Conservation (phyloP, 2,329 filamentous ascomycete genomes). For the Pseudodiploospora longispora region DNA sequence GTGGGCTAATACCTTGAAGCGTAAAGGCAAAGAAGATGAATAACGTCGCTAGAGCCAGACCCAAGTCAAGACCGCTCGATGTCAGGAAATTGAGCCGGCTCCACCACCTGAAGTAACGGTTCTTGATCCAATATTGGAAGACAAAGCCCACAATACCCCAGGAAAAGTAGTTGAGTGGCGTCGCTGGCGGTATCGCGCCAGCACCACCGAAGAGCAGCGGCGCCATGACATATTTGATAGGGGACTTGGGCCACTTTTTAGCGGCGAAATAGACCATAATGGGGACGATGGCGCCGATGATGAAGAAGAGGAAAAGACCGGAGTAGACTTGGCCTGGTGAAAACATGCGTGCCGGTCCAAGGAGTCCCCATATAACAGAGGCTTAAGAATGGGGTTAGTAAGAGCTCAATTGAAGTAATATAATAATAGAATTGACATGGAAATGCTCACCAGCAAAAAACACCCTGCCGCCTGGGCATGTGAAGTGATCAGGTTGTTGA, state of each 20-base stretch:
- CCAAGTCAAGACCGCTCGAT: conserved; percentile 61
- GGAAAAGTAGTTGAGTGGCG: conserved; percentile 65
- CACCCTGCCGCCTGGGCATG: conserved; percentile 54
- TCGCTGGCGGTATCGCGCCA: conserved; percentile 54
- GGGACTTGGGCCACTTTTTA: conserved; percentile 43
- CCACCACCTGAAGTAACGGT: conserved; percentile 62
- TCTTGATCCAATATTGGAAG: conserved; percentile 62
- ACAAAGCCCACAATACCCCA: conserved; percentile 65
- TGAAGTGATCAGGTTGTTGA: conserved; percentile 50
- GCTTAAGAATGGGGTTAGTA: conserved; percentile 25
- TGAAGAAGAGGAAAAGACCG: conserved; percentile 52
- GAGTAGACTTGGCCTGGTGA: conserved; percentile 55
- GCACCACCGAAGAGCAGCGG: conserved; percentile 56
- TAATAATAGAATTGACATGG: background rate
- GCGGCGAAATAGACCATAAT: conserved; percentile 42
- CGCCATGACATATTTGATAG: conserved; percentile 46
- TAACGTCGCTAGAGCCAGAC: conserved; percentile 58
- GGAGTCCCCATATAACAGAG: conserved; percentile 60
- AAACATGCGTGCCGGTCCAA: conserved; percentile 57
- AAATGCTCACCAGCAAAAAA: conserved; percentile 49
- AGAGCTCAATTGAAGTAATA: too few species aligned
- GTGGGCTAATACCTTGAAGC: conserved; percentile 52
- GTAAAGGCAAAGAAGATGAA: conserved; percentile 64
- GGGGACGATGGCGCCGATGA: conserved; percentile 45
- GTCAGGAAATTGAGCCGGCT: conserved; percentile 65